Base-by-base conservation (phyloP, 352 stramenopile species). In the Globisporangium perplexum region DNA sequence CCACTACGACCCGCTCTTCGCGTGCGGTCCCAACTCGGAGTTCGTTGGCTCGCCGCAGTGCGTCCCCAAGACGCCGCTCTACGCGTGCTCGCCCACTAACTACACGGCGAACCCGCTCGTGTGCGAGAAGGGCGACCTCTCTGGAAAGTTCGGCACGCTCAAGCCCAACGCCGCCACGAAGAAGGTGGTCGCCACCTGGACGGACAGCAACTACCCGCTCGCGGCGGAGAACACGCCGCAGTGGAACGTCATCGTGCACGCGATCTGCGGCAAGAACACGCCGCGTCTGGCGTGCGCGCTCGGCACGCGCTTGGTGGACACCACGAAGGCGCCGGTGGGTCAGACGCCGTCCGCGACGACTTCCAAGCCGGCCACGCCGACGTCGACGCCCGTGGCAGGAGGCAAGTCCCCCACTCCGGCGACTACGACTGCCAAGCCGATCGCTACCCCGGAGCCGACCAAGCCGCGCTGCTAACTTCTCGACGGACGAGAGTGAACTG, bases 121-220 rank as follows among this genome's bases (percentile, higher is more conserved):
- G 11, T 88, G 77, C 42, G 77, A 86, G 53, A 83, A 83, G 24
- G 77, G 76, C 0, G 73, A 87, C 33, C 53, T 87, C 39, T 60
- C 71, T 2, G 72, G 74, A 48, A 87, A 85, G 53, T 54, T 78
- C 33, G 74, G 74, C 24, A 35, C 51, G 23, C 59, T 86, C 45
- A 66, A 66, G 53, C 56, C 59, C 20, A 57, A 73, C 41, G 30
- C 65, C 6, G 50, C 2, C 23, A 50, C 8, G 17, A 50, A 60
- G 46, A 57, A 45, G 33, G 47, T 60, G 1, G 10, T 14, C 1
- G 42, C 8, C 4, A 35, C 43, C 3, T 74, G 56, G 48, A 36
- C 52, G 8, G 60, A 70, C 28, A 8, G 23, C 18, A 31, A 66
- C 53, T 74, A 62, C 45, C 66, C 66, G 12, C 26, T 42, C n/a